Evolutionary conservation across 345 rosid species (phyloP).

Genomic region (Kandelia obovata): DNA sequence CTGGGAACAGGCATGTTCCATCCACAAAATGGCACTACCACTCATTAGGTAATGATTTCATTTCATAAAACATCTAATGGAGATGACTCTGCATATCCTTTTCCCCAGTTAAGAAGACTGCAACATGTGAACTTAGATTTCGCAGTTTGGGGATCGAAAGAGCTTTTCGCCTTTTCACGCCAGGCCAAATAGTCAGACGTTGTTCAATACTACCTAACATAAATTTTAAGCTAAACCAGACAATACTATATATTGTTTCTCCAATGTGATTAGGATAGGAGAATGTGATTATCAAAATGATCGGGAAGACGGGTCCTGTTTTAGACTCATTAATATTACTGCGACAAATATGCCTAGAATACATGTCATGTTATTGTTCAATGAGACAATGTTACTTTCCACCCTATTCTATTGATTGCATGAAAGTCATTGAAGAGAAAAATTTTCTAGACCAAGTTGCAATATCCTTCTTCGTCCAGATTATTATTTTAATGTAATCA

Average conservation of each 20-base stretch:
- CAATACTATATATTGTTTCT: constrained; percentile 1
- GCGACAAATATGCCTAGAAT: no score
- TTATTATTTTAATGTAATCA: not conserved
- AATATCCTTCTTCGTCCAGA: not conserved
- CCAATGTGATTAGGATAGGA: constrained; percentile 36
- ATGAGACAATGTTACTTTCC: no score
- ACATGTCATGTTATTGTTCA: no score
- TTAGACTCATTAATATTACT: constrained; percentile 2
- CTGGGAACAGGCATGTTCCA: no score
- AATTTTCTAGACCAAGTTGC: not conserved
- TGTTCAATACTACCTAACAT: constrained; percentile 50
- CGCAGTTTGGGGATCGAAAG: not conserved
- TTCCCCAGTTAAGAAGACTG: constrained; percentile 22
- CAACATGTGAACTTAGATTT: constrained; percentile 22
- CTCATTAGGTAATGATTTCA: not conserved
- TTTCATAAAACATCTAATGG: not conserved
- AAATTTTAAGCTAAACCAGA: constrained; percentile 18
- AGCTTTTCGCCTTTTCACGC: constrained; percentile 17
- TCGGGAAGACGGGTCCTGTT: constrained; percentile 13
- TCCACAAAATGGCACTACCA: no score
- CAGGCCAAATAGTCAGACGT: constrained; percentile 18
- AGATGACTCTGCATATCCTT: constrained; percentile 20
- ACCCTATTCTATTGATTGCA: no score
- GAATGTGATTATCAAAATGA: constrained; percentile 21
- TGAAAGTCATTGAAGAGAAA: not conserved